Evolutionary conservation across 768 basidiomycete genomes (phyloP).

Genomic region (Xerocomus potaroensis): DNA sequence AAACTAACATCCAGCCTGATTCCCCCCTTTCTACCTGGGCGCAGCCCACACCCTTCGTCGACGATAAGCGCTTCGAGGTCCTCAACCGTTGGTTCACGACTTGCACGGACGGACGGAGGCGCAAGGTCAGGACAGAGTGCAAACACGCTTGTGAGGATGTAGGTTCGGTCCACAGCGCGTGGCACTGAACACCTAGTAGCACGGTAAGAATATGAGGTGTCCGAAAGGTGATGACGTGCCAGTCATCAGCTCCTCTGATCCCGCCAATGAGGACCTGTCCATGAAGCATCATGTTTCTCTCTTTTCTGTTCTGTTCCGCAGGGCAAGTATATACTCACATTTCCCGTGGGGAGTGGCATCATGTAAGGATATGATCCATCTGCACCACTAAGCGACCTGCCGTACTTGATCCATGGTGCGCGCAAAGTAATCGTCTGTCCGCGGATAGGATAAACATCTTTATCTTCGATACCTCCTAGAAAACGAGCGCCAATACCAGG

Average conservation of each 20-base stretch:
- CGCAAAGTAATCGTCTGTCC: slow-evolving; percentile 43
- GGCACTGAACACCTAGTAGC: slow-evolving; percentile 55
- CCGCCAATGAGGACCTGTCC: slow-evolving; percentile 56
- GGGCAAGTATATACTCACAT: too few species aligned
- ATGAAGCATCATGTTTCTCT: too few species aligned
- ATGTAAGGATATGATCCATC: slow-evolving; percentile 34
- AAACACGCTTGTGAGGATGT: slow-evolving; percentile 53
- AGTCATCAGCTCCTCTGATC: slow-evolving; percentile 55
- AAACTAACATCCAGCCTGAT: slow-evolving; percentile 52
- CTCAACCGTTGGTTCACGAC: slow-evolving; percentile 43
- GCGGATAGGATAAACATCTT: slow-evolving; percentile 42
- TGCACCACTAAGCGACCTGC: slow-evolving; percentile 27
- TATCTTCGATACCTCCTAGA: slow-evolving; percentile 50
- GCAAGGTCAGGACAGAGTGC: slow-evolving; percentile 54
- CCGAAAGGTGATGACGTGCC: slow-evolving; percentile 33
- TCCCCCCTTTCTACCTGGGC: slow-evolving; percentile 66
- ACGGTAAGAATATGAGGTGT: neutral
- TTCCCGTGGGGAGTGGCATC: slow-evolving; percentile 35
- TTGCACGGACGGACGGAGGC: slow-evolving; percentile 47
- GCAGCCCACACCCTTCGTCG: slow-evolving; percentile 57
- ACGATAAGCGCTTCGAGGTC: slow-evolving; percentile 47
- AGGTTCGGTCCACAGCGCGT: slow-evolving; percentile 55
- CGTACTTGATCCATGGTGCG: slow-evolving; percentile 47
- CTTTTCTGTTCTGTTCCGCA: too few species aligned
- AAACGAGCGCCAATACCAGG: slow-evolving; percentile 57